A percentile compares a stretch with the other conserved stretches of the same genome.
Evolutionary conservation across 768 basidiomycete species (phyloP).

Genomic region (Coprinopsis strossmayeri): DNA sequence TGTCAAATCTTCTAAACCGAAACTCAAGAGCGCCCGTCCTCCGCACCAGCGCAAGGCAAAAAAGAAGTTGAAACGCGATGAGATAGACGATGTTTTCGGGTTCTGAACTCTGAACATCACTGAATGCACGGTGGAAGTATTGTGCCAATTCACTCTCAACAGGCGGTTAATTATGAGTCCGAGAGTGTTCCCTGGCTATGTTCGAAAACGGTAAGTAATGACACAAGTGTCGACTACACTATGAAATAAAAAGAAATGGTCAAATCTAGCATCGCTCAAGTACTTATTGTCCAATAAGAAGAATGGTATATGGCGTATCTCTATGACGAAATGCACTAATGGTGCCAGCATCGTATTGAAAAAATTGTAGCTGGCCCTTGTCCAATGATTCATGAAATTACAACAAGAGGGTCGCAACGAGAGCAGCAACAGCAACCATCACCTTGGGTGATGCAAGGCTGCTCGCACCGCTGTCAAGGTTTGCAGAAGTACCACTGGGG

Average conservation of each 20-base stretch:
- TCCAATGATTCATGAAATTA: neutral
- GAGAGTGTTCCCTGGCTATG: neutral
- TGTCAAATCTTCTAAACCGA: neutral
- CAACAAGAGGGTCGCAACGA: constrained; percentile 30
- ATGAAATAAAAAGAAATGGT: neutral
- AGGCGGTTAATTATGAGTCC: neutral
- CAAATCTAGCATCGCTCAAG: neutral
- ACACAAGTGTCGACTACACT: neutral
- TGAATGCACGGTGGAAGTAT: too few species aligned
- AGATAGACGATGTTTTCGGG: constrained; percentile 69
- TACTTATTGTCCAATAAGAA: neutral
- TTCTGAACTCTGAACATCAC: constrained; percentile 15
- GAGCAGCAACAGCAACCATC: constrained; percentile 42
- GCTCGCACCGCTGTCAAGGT: constrained; percentile 35
- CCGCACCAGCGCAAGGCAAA: constrained; percentile 25
- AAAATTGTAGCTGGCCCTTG: neutral
- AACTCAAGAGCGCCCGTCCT: neutral
- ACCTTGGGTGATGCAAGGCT: constrained; percentile 38
- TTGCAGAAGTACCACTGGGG: constrained; percentile 18
- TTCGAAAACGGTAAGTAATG: neutral
- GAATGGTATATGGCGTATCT: neutral
- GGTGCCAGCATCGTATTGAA: neutral
- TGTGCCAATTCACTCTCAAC: too few species aligned
- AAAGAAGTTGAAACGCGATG: constrained; percentile 39
- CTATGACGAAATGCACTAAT: neutral